Evolutionary conservation across 2,329 filamentous ascomycete species (phyloP), one percentile per base, ranked within the genome.

Genomic region (Trematosphaeria pertusa): DNA sequence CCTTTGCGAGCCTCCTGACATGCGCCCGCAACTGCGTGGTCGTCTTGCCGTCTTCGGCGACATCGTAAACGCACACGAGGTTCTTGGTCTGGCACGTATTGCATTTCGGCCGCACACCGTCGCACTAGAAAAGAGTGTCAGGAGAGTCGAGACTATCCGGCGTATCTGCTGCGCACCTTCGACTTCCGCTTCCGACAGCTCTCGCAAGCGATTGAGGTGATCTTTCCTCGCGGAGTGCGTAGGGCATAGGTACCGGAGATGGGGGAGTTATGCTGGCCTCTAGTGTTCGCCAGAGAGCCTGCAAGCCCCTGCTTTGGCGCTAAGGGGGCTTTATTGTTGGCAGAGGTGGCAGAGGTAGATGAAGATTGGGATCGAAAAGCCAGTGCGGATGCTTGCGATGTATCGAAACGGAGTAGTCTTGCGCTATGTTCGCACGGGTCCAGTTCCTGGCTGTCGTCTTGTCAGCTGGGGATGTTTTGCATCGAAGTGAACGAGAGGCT

Each of bases 1-100:
- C 69, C 50, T 70, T 71, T 19, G 64, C 67, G 38, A 72, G 46
- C 26, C 69, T 62, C 41, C 67, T 59, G 7, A 72, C 68, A 50
- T 72, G 69, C 21, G 68, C 68, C 14, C 69, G 62, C 52, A 72
- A 36, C 39, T 71, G 69, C 24, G 68, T 71, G 9, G 69, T 71
- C 21, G 68, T 71, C 48, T 71, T 70, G 7, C 69, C 68, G 52
- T 72, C 69, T 48, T 72, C 68, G 18, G 67, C 67, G 30, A 72
- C 67, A 49, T 72, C 69, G 48, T 72, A 72, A 14, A 69, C 59
- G 43, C 69, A 72, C 8, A 58, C 62, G 10, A 71, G 60, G 26
- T 67, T 71, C 38, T 72, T 72, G 15, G 67, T 64, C 32, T 70
- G 66, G 43, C 69, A 72, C 2, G 69, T 72, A 46, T 72, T 72